Percentiles rank a stretch among this genome's conserved stretches.
Conservation (phyloP, 306 rosid genomes). For the Senna siamea region DNA sequence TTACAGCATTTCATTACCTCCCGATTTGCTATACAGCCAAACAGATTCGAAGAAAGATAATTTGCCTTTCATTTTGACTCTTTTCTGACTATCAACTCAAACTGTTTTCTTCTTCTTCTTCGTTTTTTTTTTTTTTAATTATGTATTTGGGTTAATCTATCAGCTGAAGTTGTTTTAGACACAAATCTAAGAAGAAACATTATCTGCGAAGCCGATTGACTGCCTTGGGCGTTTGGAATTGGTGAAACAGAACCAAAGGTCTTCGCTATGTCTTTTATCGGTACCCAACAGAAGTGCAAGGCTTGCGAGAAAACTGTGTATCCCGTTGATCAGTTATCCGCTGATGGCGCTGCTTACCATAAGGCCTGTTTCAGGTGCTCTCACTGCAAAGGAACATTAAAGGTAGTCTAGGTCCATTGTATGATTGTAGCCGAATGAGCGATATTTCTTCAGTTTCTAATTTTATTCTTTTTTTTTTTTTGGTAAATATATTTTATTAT, state of each 20-base stretch:
- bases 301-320: constrained; percentile 86
- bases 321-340: constrained; percentile 83
- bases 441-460: too few relatives aligned
- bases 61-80: background rate
- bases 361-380: constrained; percentile 83
- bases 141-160: background rate
- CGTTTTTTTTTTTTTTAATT: too few relatives aligned
- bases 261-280: constrained; percentile 69
- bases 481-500: too few relatives aligned
- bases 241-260: constrained; percentile 56
- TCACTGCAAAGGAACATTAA: constrained; percentile 84
- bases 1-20: background rate
- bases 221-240: background rate
- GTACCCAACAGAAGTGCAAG: constrained; percentile 86
- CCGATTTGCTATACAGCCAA: too few relatives aligned
- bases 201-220: background rate
- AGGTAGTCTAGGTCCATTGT: too few relatives aligned
- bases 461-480: too few relatives aligned
- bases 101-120: too few relatives aligned
- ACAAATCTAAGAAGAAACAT: background rate
- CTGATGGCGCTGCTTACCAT: constrained; percentile 77
- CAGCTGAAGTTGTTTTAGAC: too few relatives aligned
- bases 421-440: too few relatives aligned
- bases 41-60: background rate
- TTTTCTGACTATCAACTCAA: too few relatives aligned